These are phyloP conservation scores for Podospora comata DNA, from an alignment of 495 filamentous ascomycete species.

Conservation along the genomic window DNA sequence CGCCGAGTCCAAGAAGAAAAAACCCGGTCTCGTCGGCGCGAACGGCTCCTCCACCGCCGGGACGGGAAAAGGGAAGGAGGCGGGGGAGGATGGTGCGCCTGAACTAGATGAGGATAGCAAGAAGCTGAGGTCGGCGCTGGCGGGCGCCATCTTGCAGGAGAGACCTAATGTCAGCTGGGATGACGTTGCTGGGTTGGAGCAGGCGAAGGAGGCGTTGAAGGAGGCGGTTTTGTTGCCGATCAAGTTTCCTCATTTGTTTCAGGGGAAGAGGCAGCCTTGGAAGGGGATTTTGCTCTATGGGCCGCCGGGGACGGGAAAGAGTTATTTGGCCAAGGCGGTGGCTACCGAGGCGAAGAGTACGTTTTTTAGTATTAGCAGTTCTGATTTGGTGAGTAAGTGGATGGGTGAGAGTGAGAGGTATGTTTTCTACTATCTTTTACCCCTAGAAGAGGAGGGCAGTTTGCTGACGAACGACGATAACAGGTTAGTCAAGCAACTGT, in stretches of 20 bases:
- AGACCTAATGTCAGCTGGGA: slow-evolving; percentile 97
- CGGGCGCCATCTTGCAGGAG: slow-evolving; percentile 89
- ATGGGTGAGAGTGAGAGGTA: slow-evolving; percentile 99
- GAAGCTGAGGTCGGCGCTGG: slow-evolving; percentile 85
- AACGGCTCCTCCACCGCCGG: slow-evolving; percentile 78
- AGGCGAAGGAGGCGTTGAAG: slow-evolving; percentile 94
- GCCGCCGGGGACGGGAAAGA: slow-evolving; percentile 95
- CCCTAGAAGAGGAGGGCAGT: no score
- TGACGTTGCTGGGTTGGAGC: slow-evolving; percentile 94
- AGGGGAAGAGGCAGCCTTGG: slow-evolving; percentile 97
- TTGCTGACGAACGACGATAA: neutral
- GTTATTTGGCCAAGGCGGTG: slow-evolving; percentile 93
- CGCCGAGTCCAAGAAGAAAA: slow-evolving; percentile 65
- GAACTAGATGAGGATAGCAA: slow-evolving; percentile 85
- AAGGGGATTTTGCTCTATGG: slow-evolving; percentile 97
- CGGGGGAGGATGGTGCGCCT: slow-evolving; percentile 54
- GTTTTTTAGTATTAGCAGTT: slow-evolving; percentile 98
- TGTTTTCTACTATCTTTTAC: slow-evolving; percentile 20
- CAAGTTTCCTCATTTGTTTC: slow-evolving; percentile 95
- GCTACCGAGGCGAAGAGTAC: slow-evolving; percentile 98
- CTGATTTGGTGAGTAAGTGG: slow-evolving; percentile 97
- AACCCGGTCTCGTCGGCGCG: slow-evolving; percentile 75
- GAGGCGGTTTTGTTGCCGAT: slow-evolving; percentile 96
- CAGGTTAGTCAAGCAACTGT: slow-evolving; percentile 94
- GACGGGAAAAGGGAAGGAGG: slow-evolving; percentile 52